Evolutionary conservation across 2,329 filamentous ascomycete genomes (phyloP), one percentile per base, ranked within the genome.

Genomic region (Monilinia fructicola): DNA sequence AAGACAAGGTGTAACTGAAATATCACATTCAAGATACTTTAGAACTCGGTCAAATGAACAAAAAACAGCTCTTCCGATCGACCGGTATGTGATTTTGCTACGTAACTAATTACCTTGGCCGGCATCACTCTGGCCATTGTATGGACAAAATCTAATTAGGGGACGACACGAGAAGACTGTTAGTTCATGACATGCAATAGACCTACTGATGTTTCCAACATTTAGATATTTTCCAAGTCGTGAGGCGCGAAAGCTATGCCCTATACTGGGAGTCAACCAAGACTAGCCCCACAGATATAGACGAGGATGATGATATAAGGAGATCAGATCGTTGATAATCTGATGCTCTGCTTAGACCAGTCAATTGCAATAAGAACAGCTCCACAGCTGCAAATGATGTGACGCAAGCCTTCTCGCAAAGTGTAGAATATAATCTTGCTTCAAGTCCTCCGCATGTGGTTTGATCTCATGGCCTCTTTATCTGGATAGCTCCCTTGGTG

Each of bases 31-130:
- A 50, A 21, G 9, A 38, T 50, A 9, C 50, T 2, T 28, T 38
- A 48, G 26, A 18, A 18, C n/a, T 60, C 14, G 28, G 44, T 38
- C 58, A 35, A 60, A 38, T 60, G 58, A 38, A 38, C 28, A 50
- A 60, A 11, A 11, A 26, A 50, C 23, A 26, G 21, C 46, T 23
- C 56, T 60, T 38, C 9, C 14, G 14, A 48, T 60, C 21, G 44
- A 38, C 44, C 58, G 44, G n/a, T 38, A 11, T 26, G 14, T 54
- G 53, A 11, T 9, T 50, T 18, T 23, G 31, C 58, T 26, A 50
- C 44, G 44, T 50, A 60, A 50, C 35, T 38, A 21, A 31, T 26
- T 38, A 18, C 11, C 6, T 50, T 21, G 42, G 5, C 16, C n/a
- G 44, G 44, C 28, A 38, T 26, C 44, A 60, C 38, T 60, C n/a